phyloP scores from a whole-genome alignment of 495 filamentous ascomycete genomes.

The Penicillium angulare region DNA sequence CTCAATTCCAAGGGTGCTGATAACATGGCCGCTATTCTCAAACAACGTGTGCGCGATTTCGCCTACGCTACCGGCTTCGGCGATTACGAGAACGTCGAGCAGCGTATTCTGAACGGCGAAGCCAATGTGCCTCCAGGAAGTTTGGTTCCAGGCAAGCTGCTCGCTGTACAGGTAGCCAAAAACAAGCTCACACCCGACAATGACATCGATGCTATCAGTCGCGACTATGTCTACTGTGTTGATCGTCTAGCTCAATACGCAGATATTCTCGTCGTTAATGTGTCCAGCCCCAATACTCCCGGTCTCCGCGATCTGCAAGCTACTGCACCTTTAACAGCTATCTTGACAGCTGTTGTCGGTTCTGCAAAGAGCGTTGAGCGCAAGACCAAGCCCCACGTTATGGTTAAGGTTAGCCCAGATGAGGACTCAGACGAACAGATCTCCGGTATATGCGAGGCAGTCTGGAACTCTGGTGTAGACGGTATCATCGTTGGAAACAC shows the following conservation, averaged over 20 bases:
- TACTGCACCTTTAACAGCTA: slow-evolving; percentile 71
- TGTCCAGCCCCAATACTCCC: slow-evolving; percentile 93
- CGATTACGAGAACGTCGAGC: slow-evolving; percentile 59
- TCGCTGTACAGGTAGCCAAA: slow-evolving; percentile 97
- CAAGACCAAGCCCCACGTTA: slow-evolving; percentile 74
- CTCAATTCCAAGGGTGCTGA: slow-evolving; percentile 86
- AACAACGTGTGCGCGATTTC: slow-evolving; percentile 73
- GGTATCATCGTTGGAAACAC: slow-evolving; percentile 98
- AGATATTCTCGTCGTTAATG: slow-evolving; percentile 94
- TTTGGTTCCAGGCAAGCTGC: slow-evolving; percentile 66
- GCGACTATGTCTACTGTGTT: slow-evolving; percentile 86
- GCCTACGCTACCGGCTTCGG: slow-evolving; percentile 68
- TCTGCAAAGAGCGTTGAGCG: slow-evolving; percentile 66
- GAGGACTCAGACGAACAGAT: slow-evolving; percentile 83
- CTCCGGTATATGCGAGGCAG: slow-evolving; percentile 80
- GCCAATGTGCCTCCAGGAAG: slow-evolving; percentile 68
- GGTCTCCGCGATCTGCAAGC: slow-evolving; percentile 83
- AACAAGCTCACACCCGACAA: slow-evolving; percentile 83
- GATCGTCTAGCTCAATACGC: slow-evolving; percentile 78
- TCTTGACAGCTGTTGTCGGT: slow-evolving; percentile 78
- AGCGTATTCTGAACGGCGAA: slow-evolving; percentile 69
- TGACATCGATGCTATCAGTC: slow-evolving; percentile 78
- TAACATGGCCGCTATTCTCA: slow-evolving; percentile 73
- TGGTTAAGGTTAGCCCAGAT: slow-evolving; percentile 97
- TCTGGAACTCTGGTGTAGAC: slow-evolving; percentile 80